Base-by-base conservation (phyloP, 768 basidiomycete species). In the Lactarius tabidus region DNA sequence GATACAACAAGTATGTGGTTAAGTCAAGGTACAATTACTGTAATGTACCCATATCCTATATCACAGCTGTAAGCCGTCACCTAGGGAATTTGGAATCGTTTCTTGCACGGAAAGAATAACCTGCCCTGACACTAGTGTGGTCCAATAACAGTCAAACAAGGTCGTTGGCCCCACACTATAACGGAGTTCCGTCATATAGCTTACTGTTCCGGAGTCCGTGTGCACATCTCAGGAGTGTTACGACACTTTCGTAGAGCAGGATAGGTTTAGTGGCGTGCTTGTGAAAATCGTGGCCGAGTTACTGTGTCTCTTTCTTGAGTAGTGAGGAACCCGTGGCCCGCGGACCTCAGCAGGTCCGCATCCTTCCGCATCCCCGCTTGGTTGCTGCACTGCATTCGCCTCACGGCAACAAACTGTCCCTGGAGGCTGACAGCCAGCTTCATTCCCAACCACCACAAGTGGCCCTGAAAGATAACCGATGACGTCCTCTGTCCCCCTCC, bases 381-480 rank as follows among this genome's bases (percentile, higher is more conserved):
- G 43, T 17, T 26, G 20, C 36, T 48, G 52, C 63, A 64, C 58
- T 55, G 63, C 63, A 55, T 64, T 36, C 15, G 38, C 52, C 39
- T 58, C 35, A 35, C 2, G 33, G 33, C 39, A 23, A 31, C 18
- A 15, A 35, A 39, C 52, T n/a, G 28, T 17, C 20, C 15, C 54
- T 39, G 18, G 15, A 17, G 14, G 18, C 59, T 53, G n/a, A 17
- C 33, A 60, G 61, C 62, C 58, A 60, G 41, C 59, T 41, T 55
- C 36, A 63, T 58, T 41, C 29, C 18, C 43, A 17, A 67, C 67
- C 55, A 61, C 60, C 70, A 70, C 69, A 59, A 29, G 23, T 64
- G 57, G 64, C 58, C 64, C 29, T 67, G 71, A 66, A 76, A 75
- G 78, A 76, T 75, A 76, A 78, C 76, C 75, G 66, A 79, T 81